Conservation (phyloP, 2,329 filamentous ascomycete genomes). For the Phyllachora maydis region DNA sequence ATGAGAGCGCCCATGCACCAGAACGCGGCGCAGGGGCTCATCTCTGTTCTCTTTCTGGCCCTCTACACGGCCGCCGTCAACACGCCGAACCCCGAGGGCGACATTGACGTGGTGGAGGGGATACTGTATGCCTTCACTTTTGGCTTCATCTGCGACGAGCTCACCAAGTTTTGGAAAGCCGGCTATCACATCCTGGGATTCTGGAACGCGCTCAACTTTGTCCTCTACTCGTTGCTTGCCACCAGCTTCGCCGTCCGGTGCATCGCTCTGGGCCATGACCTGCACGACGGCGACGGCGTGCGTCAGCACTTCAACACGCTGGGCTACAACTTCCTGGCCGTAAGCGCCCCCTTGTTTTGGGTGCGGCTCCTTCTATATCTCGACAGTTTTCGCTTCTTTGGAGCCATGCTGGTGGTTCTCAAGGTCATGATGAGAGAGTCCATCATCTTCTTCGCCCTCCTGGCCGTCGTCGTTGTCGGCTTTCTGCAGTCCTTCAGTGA, state of each 20-base stretch:
- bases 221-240: constrained; percentile 59
- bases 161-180: constrained; percentile 82
- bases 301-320: constrained; percentile 52
- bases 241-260: constrained; percentile 64
- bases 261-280: constrained; percentile 47
- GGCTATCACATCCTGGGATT: constrained; percentile 82
- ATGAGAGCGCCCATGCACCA: constrained; percentile 89
- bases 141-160: constrained; percentile 77
- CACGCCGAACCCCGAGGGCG: constrained; percentile 69
- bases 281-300: constrained; percentile 19
- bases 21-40: constrained; percentile 69
- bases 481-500: constrained; percentile 93
- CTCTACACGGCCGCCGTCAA: constrained; percentile 88
- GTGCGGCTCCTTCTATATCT: constrained; percentile 78
- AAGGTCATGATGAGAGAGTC: constrained; percentile 92
- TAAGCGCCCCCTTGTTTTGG: constrained; percentile 95
- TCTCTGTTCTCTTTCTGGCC: constrained; percentile 64
- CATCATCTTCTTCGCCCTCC: constrained; percentile 85
- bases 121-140: constrained; percentile 80
- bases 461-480: constrained; percentile 62
- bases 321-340: constrained; percentile 87
- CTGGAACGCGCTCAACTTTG: constrained; percentile 88
- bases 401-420: constrained; percentile 90
- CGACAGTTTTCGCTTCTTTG: constrained; percentile 88
- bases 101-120: constrained; percentile 67